These are phyloP conservation scores for Plasmodium fragile DNA, from an alignment of 169 alveolate species.

Conservation along the genomic window DNA sequence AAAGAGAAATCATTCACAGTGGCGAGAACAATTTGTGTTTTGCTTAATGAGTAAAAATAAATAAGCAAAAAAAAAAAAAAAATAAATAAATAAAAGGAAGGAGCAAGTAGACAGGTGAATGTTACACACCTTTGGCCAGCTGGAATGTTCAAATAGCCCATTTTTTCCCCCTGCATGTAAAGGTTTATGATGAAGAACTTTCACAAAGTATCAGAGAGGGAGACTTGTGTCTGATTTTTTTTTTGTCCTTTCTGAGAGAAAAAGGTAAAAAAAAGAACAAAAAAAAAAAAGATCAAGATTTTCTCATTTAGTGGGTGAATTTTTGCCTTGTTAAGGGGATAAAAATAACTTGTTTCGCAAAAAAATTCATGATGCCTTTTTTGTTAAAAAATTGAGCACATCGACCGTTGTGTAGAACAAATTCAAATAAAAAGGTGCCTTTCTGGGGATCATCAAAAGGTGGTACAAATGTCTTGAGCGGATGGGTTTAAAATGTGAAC, in stretches of 20 bases:
- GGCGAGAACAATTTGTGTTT: not conserved
- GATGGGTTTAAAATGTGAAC: not conserved
- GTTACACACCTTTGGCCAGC: not conserved
- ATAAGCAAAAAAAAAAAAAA: not conserved
- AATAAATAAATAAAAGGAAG: not conserved
- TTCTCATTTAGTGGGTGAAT: not conserved
- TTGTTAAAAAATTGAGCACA: not conserved
- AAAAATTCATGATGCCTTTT: not conserved
- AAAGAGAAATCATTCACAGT: not conserved
- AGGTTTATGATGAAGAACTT: not conserved
- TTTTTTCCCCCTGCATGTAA: slow-evolving; percentile 24
- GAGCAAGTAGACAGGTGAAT: not conserved
- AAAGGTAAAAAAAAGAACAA: not conserved
- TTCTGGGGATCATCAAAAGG: not conserved
- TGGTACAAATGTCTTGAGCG: not conserved
- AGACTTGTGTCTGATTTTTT: not conserved
- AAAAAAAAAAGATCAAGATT: not conserved
- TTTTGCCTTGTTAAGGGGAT: not conserved
- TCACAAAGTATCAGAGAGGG: not conserved
- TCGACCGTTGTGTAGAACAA: not conserved
- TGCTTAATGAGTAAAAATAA: slow-evolving; percentile 1
- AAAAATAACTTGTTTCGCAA: not conserved
- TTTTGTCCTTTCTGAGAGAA: not conserved
- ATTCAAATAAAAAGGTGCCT: not conserved
- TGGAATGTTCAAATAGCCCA: slow-evolving; percentile 1